These are phyloP conservation scores for Neonectria neomacrospora DNA, from an alignment of 2,329 filamentous ascomycete genomes.

Conservation along the genomic window DNA sequence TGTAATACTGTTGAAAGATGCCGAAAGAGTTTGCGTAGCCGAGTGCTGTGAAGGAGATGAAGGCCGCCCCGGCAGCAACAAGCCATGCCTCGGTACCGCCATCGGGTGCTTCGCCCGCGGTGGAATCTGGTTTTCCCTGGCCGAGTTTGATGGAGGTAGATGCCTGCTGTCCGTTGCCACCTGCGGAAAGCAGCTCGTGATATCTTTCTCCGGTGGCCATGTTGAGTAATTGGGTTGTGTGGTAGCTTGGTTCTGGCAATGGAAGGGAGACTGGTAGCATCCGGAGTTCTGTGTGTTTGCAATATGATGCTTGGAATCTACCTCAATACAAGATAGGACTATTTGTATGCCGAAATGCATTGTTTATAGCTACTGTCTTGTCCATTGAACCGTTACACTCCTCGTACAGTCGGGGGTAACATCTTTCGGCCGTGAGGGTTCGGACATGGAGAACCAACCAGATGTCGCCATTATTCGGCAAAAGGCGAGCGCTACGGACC, in stretches of 20 bases:
- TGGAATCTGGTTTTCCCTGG: not conserved
- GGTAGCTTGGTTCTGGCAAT: not conserved
- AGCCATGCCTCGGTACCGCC: conserved; percentile 55
- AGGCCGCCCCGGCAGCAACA: conserved; percentile 50
- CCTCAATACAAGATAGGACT: not conserved
- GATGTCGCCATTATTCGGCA: conserved; percentile 11
- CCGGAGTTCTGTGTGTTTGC: not conserved
- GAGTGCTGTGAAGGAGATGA: conserved; percentile 52
- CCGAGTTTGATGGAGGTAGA: accelerated
- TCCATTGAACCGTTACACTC: not conserved
- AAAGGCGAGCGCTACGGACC: conserved; percentile 21
- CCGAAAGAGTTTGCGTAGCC: conserved; percentile 59
- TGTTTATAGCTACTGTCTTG: conserved; percentile 2
- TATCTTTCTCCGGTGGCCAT: not conserved
- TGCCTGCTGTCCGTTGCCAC: not conserved
- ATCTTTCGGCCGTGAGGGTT: conserved; percentile 14
- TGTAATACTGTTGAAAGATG: conserved; percentile 57
- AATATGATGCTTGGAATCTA: not conserved
- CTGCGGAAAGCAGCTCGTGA: not conserved
- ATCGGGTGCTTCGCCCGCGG: conserved; percentile 37
- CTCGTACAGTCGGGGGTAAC: not conserved
- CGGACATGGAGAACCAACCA: conserved; percentile 11
- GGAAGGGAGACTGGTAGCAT: not conserved
- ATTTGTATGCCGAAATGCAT: not conserved
- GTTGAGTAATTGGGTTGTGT: not conserved